These are phyloP conservation scores for Pseudonitzschia multistriata DNA, from an alignment of 108 stramenopile genomes.

Conservation along the genomic window DNA sequence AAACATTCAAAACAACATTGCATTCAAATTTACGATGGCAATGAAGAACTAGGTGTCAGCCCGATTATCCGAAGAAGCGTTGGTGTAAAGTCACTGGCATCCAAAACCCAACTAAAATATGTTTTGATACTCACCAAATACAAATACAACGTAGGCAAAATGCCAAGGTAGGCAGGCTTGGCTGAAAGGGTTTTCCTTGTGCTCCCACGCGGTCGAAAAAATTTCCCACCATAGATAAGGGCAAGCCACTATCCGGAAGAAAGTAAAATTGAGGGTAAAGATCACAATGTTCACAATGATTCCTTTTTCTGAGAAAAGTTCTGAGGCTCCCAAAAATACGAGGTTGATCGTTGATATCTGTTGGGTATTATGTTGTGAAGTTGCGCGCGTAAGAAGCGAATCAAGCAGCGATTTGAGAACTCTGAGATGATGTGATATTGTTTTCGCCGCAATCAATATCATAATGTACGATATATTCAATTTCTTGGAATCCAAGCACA, in stretches of 20 bases:
- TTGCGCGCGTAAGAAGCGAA: not conserved
- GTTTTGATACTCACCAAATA: constrained; percentile 20
- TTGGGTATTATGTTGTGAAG: not conserved
- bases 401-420: not conserved
- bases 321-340: constrained; percentile 31
- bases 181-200: constrained; percentile 19
- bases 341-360: constrained; percentile 42
- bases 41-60: too few relatives aligned
- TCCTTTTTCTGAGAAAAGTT: constrained; percentile 18
- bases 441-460: not conserved
- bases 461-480: not conserved
- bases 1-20: not conserved
- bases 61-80: too few relatives aligned
- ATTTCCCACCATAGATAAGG: constrained; percentile 49
- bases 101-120: too few relatives aligned
- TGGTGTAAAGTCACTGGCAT: too few relatives aligned
- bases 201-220: constrained; percentile 14
- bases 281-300: constrained; percentile 29
- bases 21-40: too few relatives aligned
- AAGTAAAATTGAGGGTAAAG: constrained; percentile 48
- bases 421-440: not conserved
- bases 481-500: too few relatives aligned
- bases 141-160: constrained; percentile 39
- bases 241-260: constrained; percentile 44
- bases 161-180: constrained; percentile 44